A percentile compares a stretch with the other conserved stretches of the same genome.
Conservation (phyloP, 1,284 basidiomycete genomes). For the Leccinum griseonigrum region DNA sequence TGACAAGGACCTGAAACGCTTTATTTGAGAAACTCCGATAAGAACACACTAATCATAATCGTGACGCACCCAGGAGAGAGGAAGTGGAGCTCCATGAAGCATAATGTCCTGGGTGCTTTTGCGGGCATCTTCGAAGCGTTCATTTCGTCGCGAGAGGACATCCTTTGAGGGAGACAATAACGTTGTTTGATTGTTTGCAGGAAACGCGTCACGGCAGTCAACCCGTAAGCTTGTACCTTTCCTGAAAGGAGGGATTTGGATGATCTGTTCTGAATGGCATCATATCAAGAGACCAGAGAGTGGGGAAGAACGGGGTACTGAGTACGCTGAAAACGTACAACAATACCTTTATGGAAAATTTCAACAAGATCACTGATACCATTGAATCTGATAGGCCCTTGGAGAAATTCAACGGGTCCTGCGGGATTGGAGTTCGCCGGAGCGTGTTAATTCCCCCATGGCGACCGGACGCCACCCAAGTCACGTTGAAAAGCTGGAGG, state of each 20-base stretch:
- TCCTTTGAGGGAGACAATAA: neutral
- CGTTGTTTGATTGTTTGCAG: conserved; percentile 1
- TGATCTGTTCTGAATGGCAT: conserved; percentile 9
- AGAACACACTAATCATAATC: too few relatives aligned
- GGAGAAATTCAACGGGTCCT: neutral
- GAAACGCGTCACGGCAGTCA: conserved; percentile 25
- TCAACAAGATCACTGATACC: neutral
- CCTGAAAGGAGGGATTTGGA: conserved; percentile 19
- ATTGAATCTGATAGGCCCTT: neutral
- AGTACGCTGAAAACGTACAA: neutral
- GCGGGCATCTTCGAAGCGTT: conserved; percentile 1
- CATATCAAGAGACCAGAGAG: conserved; percentile 13
- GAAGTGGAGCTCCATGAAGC: conserved; percentile 23
- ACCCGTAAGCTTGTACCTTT: conserved; percentile 14
- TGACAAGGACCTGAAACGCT: conserved; percentile 21
- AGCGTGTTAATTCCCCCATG: neutral
- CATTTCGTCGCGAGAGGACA: neutral
- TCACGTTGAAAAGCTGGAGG: neutral
- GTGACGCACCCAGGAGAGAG: conserved; percentile 25
- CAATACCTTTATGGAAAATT: conserved; percentile 9
- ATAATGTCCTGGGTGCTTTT: conserved; percentile 13
- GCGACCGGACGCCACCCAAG: neutral
- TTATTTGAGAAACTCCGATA: neutral
- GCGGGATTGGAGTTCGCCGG: neutral
- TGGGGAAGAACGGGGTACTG: conserved; percentile 1